phyloP scores from a whole-genome alignment of 2,329 filamentous ascomycete genomes.

The Dactylellina drechsleri region DNA sequence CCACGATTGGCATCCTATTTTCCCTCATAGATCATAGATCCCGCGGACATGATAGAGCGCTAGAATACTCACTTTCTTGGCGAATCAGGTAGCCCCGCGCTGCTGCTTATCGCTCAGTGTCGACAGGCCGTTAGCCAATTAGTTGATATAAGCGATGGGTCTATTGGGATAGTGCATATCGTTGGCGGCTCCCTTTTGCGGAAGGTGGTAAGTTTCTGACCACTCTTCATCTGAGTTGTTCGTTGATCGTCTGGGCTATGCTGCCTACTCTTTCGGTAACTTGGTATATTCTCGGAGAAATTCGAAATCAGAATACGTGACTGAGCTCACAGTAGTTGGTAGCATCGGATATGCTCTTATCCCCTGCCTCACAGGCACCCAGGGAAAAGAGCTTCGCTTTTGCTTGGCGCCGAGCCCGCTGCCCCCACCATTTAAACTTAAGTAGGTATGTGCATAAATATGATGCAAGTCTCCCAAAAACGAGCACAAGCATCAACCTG shows the following conservation, averaged over 20 bases:
- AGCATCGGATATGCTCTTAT: not conserved
- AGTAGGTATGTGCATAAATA: constrained; percentile 23
- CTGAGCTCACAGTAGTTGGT: too few relatives aligned
- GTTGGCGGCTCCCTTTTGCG: constrained; percentile 34
- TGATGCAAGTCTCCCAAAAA: not conserved
- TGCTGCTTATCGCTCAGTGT: constrained; percentile 30
- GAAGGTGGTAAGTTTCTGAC: constrained; percentile 28
- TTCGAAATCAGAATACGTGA: constrained; percentile 3
- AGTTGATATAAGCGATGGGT: constrained; percentile 28
- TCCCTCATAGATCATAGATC: constrained; percentile 11
- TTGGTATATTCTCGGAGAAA: constrained; percentile 39
- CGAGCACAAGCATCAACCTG: constrained; percentile 25
- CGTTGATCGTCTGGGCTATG: constrained; percentile 33
- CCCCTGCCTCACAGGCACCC: not conserved
- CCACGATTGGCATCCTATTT: constrained; percentile 31
- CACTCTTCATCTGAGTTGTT: constrained; percentile 11
- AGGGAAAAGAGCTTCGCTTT: constrained; percentile 1
- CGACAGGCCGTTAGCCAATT: constrained; percentile 25
- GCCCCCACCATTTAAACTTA: constrained; percentile 37
- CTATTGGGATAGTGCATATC: constrained; percentile 46
- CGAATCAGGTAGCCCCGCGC: constrained; percentile 6
- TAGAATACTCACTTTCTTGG: constrained; percentile 12
- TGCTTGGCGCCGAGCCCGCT: constrained; percentile 40
- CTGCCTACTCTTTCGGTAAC: constrained; percentile 30
- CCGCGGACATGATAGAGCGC: constrained; percentile 7